Base-by-base conservation (phyloP, 257 asterid genomes). In the Nicotiana noctiflora region DNA sequence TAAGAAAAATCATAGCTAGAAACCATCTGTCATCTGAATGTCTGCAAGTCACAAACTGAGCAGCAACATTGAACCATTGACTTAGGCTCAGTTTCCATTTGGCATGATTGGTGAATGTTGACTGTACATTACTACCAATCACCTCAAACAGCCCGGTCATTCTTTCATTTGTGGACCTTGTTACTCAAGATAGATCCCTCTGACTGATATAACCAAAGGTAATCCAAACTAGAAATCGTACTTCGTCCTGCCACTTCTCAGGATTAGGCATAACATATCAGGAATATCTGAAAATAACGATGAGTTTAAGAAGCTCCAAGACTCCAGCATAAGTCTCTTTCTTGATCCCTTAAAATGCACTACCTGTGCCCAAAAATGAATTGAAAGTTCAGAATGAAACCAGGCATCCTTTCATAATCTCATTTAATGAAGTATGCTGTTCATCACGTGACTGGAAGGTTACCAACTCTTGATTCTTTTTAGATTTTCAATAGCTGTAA, bases 261-360 rank as follows among this genome's bases (percentile, higher is more conserved):
- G 74, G 76, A 94, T 82, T 40, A 96, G 96, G 91, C 99, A 94
- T n/a, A 96, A 67, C 96, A 86, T 94, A 85, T 91, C 94, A 5
- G 98, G 82, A 44, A 92, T 85, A 82, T 88, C 84, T 40, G 87
- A 79, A 55, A 85, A 31, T 6, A 93, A 83, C 6, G 89, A 88
- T 63, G 86, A 85, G 60, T 78, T 86, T 66, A 87, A 88, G 88
- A 86, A 94, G 88, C 89, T 88, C 98, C 98, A 93, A 44, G 98
- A 87, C 88, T 96, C 97, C 66, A 94, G 93, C 99, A 96, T 92
- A 15, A 96, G 98, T 80, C 97, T 90, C 84, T 94, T 96, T 80
- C 98, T 88, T 70, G 99, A 94, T 84, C 98, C 99, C 86, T 96
- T 96, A 89, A 96, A 96, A 88, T 94, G 98, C 84, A 96, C 93